These are phyloP conservation scores for Laguncularia racemosa DNA, from an alignment of 345 rosid genomes.

Conservation along the genomic window DNA sequence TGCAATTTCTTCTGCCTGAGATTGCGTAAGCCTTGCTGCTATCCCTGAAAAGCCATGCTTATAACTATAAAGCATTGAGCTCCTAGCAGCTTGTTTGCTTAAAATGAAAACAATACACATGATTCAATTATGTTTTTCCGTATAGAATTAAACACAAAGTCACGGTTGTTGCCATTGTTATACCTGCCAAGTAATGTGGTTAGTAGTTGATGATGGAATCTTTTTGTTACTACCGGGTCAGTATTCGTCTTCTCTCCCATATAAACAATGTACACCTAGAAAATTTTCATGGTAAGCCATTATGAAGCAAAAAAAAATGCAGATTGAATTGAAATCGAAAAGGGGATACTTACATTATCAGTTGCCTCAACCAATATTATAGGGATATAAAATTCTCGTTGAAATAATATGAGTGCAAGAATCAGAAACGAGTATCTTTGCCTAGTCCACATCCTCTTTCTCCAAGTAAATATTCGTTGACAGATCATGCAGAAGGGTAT, in stretches of 20 bases:
- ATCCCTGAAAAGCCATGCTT: conserved; percentile 56
- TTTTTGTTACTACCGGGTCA: conserved; percentile 25
- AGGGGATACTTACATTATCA: not conserved
- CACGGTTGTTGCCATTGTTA: not conserved
- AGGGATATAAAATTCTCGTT: no score
- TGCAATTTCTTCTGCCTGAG: conserved; percentile 34
- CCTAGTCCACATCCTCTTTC: no score
- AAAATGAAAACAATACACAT: not conserved
- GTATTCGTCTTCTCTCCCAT: conserved; percentile 38
- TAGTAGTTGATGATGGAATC: conserved; percentile 29
- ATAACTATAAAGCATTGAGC: conserved; percentile 40
- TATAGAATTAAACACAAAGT: no score
- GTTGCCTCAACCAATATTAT: no score
- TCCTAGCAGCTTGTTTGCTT: conserved; percentile 37
- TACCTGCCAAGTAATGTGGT: conserved; percentile 35
- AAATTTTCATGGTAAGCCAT: conserved; percentile 2
- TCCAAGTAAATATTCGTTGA: not conserved
- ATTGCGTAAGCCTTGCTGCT: conserved; percentile 42
- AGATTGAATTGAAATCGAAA: not conserved
- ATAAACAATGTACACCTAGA: conserved; percentile 31
- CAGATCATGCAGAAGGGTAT: not conserved
- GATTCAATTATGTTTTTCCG: not conserved
- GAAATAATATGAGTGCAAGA: no score
- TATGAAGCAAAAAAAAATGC: not conserved
- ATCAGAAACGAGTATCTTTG: no score